A percentile compares a stretch with the other conserved stretches of the same genome.
phyloP scores from a whole-genome alignment of 768 basidiomycete genomes.

The Lepiota brunneoincarnata region DNA sequence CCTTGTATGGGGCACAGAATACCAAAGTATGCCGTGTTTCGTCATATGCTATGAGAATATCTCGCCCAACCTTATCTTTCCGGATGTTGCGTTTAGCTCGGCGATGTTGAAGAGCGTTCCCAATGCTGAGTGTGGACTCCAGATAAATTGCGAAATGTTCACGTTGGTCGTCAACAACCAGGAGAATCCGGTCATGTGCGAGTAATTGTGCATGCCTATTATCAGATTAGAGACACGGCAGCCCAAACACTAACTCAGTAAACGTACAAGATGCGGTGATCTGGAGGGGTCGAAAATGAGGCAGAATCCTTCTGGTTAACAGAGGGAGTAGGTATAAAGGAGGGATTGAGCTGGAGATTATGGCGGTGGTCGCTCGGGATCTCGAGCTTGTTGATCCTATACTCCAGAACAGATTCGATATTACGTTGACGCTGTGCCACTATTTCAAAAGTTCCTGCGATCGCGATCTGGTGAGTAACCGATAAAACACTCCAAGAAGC shows the following conservation, averaged over 20 bases:
- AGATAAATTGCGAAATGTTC: constrained; percentile 37
- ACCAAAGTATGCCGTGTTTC: constrained; percentile 48
- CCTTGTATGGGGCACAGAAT: constrained; percentile 42
- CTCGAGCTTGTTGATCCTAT: constrained; percentile 28
- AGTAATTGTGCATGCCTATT: constrained; percentile 36
- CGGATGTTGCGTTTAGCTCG: constrained; percentile 30
- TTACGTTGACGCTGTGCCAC: constrained; percentile 7
- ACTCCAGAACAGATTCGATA: constrained; percentile 22
- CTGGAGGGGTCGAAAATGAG: constrained; percentile 23
- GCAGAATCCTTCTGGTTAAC: constrained; percentile 17
- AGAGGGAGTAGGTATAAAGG: constrained; percentile 30
- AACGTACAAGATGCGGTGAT: constrained; percentile 28
- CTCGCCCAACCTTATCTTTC: constrained; percentile 44
- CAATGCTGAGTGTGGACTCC: constrained; percentile 30
- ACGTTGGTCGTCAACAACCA: constrained; percentile 34
- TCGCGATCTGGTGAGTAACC: background rate
- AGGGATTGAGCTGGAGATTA: constrained; percentile 27
- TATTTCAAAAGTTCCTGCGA: background rate
- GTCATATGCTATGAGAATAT: constrained; percentile 48
- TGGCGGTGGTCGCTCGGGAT: constrained; percentile 35
- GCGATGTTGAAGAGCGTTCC: constrained; percentile 23
- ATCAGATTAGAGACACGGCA: constrained; percentile 1
- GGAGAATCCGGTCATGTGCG: constrained; percentile 34
- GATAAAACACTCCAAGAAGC: background rate
- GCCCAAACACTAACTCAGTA: constrained; percentile 6